Evolutionary conservation across 768 basidiomycete genomes (phyloP), one percentile per base, ranked within the genome.

Genomic region (Auricularia auricula-judae): DNA sequence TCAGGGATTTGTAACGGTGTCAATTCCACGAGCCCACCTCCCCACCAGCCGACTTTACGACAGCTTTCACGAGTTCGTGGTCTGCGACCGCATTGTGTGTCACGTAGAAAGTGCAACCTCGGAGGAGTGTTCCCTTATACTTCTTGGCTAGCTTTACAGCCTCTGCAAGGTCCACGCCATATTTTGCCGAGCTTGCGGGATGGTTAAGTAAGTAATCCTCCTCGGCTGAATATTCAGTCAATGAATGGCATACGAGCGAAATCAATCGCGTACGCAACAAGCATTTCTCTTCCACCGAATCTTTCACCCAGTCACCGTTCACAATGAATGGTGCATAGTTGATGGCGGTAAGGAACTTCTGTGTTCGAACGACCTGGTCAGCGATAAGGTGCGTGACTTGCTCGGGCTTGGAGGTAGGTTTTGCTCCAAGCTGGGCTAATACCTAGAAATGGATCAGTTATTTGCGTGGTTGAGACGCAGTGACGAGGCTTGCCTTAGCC

Each of bases 301-400:
- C 81, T 4, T 72, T 77, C 3, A 88, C 81, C 94, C 93, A 97
- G 39, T 82, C 76, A 62, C 80, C 79, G 3, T 79, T 82, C 23
- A 97, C 74, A 59, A 95, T 77, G 66, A 77, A 79, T 0, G 89
- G 86, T 0, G 81, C 83, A 0, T 74, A 74, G 0, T 88, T 79
- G 68, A 96, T 76, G 0, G 90, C 91, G 68, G 85, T 86, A 0
- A 97, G 78, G 71, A 96, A 89, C 72, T 96, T 97, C 71, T 93
- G 89, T 1, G 94, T 96, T 3, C 93, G 83, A 4, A 87, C 84
- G 33, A 95, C 77, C 34, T 79, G 77, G 39, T 81, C 82, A 10
- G 84, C 83, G 59, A 96, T 73, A 12, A 97, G 79, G 74, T 95
- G 91, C 0, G 92, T 96, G 69, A 88, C 91, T 63, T 91, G 85